Base-by-base conservation (phyloP, 177 flowering plant genomes). In the Telopea speciosissima region DNA sequence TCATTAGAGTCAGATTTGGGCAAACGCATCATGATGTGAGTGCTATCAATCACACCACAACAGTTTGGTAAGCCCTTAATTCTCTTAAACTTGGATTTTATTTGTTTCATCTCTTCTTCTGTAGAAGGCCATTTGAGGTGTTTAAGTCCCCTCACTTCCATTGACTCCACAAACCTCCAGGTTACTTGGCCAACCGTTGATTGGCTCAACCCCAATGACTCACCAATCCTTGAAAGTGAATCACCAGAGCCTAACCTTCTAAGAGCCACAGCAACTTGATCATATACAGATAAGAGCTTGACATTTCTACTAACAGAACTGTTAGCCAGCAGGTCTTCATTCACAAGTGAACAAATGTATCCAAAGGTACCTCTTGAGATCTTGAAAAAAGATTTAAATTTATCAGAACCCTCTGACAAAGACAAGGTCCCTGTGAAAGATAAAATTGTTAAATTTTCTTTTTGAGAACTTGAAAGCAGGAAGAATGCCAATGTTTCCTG, bases 51-150 rank as follows among this genome's bases (percentile, higher is more conserved):
- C 8, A 86, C 93, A 24, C 96, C 98, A 72, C 94, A 90, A 76
- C 98, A 92, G 72, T 90, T 90, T 8, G 95, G 95, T 56, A 92
- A 85, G 71, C 97, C 97, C 52, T 82, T 83, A 49, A 88, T 87
- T 68, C 79, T 87, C 78, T 87, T 85, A 68, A 92, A 92, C 65
- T 84, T 85, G 28, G 83, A 72, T 69, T 90, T 90, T 25, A 90
- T 81, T 64, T 81, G 73, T 23, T 78, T 56, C 82, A 88, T 84
- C 76, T 87, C 89, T 23, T 76, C 12, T 70, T 85, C 88, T 19
- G 79, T 75, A 56, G 82, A 68, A 60, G 96, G 95, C 98, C 97
- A 91, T 24, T 68, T 82, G 26, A 92, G 88, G 80, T 92, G 95
- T 74, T 81, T 85, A 16, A 86, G 81, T 12, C 82, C 97, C 66